Conservation (phyloP, 148 eudicot species). For the Vaccinium macrocarpon region DNA sequence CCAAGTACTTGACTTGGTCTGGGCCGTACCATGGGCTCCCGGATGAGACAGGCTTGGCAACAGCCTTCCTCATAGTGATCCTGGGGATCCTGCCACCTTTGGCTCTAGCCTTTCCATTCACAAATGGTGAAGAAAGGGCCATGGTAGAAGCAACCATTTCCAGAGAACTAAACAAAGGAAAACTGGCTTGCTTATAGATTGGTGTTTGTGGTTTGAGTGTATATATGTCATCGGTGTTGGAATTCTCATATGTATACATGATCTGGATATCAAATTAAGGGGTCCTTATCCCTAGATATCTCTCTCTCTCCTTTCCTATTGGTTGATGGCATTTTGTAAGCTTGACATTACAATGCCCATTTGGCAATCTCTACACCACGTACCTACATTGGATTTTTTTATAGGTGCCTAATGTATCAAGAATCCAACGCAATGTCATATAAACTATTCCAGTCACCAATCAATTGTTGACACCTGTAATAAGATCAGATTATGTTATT, state of each 20-base stretch:
- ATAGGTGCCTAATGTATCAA: background rate
- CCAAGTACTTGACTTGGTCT: conserved; percentile 31
- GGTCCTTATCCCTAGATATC: conserved; percentile 12
- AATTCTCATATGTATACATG: background rate
- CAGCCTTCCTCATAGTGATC: conserved; percentile 29
- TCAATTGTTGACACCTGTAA: background rate
- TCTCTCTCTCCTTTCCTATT: conserved; percentile 1
- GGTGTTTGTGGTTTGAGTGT: background rate
- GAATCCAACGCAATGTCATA: background rate
- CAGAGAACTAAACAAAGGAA: background rate
- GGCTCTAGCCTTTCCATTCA: conserved; percentile 22
- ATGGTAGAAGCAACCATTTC: conserved; percentile 47
- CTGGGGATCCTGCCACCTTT: conserved; percentile 6
- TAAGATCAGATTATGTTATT: background rate
- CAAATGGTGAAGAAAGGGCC: conserved; percentile 37
- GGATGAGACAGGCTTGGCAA: conserved; percentile 15
- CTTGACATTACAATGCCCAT: conserved; percentile 1
- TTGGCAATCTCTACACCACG: conserved; percentile 17
- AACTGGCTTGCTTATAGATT: background rate
- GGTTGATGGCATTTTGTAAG: conserved; percentile 7
- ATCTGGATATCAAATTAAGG: background rate
- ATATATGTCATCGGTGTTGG: background rate
- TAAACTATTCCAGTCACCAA: background rate
- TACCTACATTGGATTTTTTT: background rate
- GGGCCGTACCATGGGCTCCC: conserved; percentile 39